A percentile compares a stretch with the other conserved stretches of the same genome.
These are phyloP conservation scores for Phlyctochytrium arcticum DNA, from an alignment of 192 early-diverging fungal species.

Conservation along the genomic window DNA sequence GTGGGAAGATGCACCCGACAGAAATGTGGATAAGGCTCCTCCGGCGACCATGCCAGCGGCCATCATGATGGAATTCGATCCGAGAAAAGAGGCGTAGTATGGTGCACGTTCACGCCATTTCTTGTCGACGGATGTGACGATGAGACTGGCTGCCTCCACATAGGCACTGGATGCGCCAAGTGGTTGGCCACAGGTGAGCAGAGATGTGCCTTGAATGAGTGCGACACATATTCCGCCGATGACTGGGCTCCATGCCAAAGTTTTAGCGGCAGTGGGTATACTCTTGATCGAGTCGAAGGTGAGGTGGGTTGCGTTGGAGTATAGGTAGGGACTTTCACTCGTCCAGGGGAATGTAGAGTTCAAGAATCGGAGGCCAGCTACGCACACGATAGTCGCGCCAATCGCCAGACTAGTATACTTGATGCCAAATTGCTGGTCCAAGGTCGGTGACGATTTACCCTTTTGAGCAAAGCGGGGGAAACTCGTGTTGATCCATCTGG, in stretches of 20 bases:
- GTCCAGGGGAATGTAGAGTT: conserved; percentile 12
- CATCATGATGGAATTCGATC: not conserved
- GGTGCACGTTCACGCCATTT: conserved; percentile 21
- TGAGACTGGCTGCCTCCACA: conserved; percentile 1
- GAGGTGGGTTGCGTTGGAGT: not conserved
- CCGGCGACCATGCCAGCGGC: conserved; percentile 20
- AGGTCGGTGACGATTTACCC: not conserved
- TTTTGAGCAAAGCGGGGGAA: conserved; percentile 6
- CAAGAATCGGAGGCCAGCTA: not conserved
- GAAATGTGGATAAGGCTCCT: not conserved
- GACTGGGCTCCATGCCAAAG: conserved; percentile 25
- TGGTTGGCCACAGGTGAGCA: not conserved
- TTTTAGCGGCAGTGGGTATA: not conserved
- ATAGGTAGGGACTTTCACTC: not conserved
- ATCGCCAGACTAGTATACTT: not conserved
- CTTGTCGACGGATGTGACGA: conserved; percentile 20
- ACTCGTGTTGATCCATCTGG: not conserved
- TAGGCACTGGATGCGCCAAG: conserved; percentile 19
- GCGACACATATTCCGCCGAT: conserved; percentile 18
- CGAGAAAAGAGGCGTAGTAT: conserved; percentile 2
- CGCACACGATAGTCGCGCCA: not conserved
- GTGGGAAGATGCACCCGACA: not conserved
- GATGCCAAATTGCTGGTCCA: not conserved
- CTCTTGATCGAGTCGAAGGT: not conserved
- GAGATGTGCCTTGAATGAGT: conserved; percentile 4